phyloP scores from a whole-genome alignment of 2,329 filamentous ascomycete genomes.

The Coleophoma eucalyptorum region DNA sequence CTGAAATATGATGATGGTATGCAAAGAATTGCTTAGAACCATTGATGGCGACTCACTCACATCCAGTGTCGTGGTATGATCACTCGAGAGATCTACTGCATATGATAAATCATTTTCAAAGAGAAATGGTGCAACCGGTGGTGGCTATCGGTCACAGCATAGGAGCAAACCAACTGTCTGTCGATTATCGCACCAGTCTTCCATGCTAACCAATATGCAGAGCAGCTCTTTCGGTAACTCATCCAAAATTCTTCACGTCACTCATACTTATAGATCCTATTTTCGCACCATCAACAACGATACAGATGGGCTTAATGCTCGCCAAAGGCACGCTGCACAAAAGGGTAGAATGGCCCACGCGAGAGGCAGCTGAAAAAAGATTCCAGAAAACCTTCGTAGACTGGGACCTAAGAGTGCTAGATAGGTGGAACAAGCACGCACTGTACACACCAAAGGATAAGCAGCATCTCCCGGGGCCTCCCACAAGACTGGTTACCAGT shows the following conservation, averaged over 20 bases:
- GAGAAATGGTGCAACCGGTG: conserved; percentile 73
- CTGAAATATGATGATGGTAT: conserved; percentile 78
- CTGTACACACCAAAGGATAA: neutral
- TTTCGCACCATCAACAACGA: neutral
- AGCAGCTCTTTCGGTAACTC: conserved; percentile 59
- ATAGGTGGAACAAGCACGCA: conserved; percentile 63
- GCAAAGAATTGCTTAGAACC: conserved; percentile 22
- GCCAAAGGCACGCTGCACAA: neutral
- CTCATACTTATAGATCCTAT: neutral
- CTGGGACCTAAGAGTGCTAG: conserved; percentile 80
- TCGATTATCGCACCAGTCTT: conserved; percentile 60
- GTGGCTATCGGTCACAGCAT: conserved; percentile 86
- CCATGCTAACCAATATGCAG: conserved; percentile 75
- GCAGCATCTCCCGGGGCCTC: neutral
- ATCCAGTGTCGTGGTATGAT: conserved; percentile 75
- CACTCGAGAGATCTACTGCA: conserved; percentile 78
- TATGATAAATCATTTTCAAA: conserved; percentile 77
- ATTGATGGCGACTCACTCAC: neutral
- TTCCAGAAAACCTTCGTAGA: conserved; percentile 67
- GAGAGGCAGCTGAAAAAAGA: conserved; percentile 60
- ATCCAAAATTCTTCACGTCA: neutral
- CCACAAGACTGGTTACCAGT: neutral
- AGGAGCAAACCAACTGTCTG: conserved; percentile 65
- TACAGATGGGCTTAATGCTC: neutral
- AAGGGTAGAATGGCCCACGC: conserved; percentile 49